Percentiles rank a stretch among this genome's conserved stretches.
Evolutionary conservation across 1,284 basidiomycete genomes (phyloP).

Genomic region (Sporisorium exsertum): DNA sequence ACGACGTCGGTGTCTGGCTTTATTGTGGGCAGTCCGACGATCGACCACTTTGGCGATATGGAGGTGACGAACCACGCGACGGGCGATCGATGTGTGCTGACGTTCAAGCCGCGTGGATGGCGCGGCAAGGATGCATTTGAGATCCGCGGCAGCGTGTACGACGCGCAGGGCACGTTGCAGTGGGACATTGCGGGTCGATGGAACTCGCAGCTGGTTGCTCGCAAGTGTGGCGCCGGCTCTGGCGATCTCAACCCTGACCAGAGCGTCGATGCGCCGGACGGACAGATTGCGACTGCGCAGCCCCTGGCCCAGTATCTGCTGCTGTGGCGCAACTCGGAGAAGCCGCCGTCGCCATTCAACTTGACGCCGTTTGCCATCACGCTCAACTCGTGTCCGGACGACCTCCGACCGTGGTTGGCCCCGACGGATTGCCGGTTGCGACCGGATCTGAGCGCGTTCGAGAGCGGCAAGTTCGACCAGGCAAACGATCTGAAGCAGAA

Average conservation of each 20-base stretch:
- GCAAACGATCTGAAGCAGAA: slow-evolving; percentile 87
- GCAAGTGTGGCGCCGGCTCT: slow-evolving; percentile 75
- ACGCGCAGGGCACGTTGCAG: slow-evolving; percentile 76
- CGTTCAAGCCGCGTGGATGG: slow-evolving; percentile 97
- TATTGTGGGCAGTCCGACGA: slow-evolving; percentile 90
- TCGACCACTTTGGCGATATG: slow-evolving; percentile 96
- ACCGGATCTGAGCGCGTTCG: slow-evolving; percentile 95
- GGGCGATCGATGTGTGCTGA: slow-evolving; percentile 86
- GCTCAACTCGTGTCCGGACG: slow-evolving; percentile 81
- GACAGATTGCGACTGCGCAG: slow-evolving; percentile 68
- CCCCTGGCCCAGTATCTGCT: slow-evolving; percentile 78
- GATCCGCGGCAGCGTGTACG: slow-evolving; percentile 85
- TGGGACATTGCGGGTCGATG: slow-evolving; percentile 96
- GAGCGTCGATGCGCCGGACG: slow-evolving; percentile 36
- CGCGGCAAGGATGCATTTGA: slow-evolving; percentile 90
- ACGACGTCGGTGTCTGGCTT: slow-evolving; percentile 78
- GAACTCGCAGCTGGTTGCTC: slow-evolving; percentile 92
- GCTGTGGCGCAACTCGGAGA: slow-evolving; percentile 90
- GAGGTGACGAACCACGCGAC: slow-evolving; percentile 92
- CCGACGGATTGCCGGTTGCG: slow-evolving; percentile 94
- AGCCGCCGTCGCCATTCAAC: slow-evolving; percentile 74
- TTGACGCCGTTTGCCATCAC: slow-evolving; percentile 96
- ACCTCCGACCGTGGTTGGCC: slow-evolving; percentile 80
- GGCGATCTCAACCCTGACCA: slow-evolving; percentile 82
- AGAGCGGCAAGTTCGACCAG: slow-evolving; percentile 86